These are phyloP conservation scores for Magnolia officinalis DNA, from an alignment of 164 flowering plant species.

Conservation along the genomic window DNA sequence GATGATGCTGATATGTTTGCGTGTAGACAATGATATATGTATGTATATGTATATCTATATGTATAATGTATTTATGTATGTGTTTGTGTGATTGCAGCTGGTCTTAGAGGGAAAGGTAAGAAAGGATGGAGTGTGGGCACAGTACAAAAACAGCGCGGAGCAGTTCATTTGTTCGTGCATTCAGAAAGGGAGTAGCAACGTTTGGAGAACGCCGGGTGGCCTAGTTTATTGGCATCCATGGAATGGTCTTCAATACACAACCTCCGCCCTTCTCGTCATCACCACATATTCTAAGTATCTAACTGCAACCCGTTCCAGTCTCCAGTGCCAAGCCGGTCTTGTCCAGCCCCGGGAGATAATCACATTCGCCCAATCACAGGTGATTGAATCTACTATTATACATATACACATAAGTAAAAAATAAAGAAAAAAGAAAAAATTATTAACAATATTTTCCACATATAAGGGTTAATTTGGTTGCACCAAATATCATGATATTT, in stretches of 20 bases:
- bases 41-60: too few species aligned
- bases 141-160: slow-evolving; percentile 41
- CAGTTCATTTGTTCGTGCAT: slow-evolving; percentile 44
- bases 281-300: slow-evolving; percentile 40
- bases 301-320: not conserved
- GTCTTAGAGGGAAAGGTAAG: slow-evolving; percentile 28
- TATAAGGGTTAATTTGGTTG: too few species aligned
- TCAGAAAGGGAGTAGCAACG: slow-evolving; percentile 41
- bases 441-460: too few species aligned
- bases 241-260: slow-evolving; percentile 44
- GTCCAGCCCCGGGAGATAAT: slow-evolving; percentile 27
- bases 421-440: too few species aligned
- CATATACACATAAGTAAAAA: too few species aligned
- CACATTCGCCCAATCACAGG: slow-evolving; percentile 42
- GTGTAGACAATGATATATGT: slow-evolving; percentile 5
- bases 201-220: slow-evolving; percentile 40
- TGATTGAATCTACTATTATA: not conserved
- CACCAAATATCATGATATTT: too few species aligned
- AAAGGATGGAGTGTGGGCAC: slow-evolving; percentile 15
- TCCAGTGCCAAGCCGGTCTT: slow-evolving; percentile 33
- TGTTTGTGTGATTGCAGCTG: slow-evolving; percentile 11
- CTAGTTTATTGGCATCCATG: slow-evolving; percentile 33
- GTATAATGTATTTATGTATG: too few species aligned
- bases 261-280: slow-evolving; percentile 37
- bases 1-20: too few species aligned